phyloP scores from a whole-genome alignment of 1,139 yeast species.

The Candida gigantensis region DNA sequence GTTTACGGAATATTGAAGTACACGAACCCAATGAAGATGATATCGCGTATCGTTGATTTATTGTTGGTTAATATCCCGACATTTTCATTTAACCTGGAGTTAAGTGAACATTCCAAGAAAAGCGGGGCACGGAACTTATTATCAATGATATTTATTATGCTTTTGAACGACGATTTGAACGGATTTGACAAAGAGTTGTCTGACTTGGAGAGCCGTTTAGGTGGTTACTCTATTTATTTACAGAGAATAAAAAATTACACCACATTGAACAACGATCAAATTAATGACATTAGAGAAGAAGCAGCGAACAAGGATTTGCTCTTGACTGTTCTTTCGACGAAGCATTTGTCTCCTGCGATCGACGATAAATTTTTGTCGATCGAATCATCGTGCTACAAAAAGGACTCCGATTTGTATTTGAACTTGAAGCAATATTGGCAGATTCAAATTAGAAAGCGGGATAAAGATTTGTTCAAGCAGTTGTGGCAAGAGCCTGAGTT shows the following conservation, averaged over 20 bases:
- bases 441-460: conserved; percentile 66
- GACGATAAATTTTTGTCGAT: conserved; percentile 13
- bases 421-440: conserved; percentile 64
- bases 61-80: conserved; percentile 73
- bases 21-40: conserved; percentile 83
- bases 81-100: conserved; percentile 18
- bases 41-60: conserved; percentile 75
- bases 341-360: conserved; percentile 21
- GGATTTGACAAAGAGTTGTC: conserved; percentile 59
- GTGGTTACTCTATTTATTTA: conserved; percentile 23
- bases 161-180: conserved; percentile 76
- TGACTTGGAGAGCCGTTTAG: conserved; percentile 32
- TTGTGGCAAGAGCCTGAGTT: conserved; percentile 86
- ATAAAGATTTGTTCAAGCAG: conserved; percentile 71
- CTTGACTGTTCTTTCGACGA: conserved; percentile 25
- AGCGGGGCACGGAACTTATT: conserved; percentile 66
- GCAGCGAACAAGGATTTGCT: conserved; percentile 26
- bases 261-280: conserved; percentile 15
- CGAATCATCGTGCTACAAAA: conserved; percentile 22
- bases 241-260: conserved; percentile 30
- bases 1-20: conserved; percentile 73
- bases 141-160: conserved; percentile 68
- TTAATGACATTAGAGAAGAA: conserved; percentile 27
- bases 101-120: conserved; percentile 19
- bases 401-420: conserved; percentile 35